Conservation (phyloP, 768 basidiomycete genomes). For the Solioccasus polychromus region DNA sequence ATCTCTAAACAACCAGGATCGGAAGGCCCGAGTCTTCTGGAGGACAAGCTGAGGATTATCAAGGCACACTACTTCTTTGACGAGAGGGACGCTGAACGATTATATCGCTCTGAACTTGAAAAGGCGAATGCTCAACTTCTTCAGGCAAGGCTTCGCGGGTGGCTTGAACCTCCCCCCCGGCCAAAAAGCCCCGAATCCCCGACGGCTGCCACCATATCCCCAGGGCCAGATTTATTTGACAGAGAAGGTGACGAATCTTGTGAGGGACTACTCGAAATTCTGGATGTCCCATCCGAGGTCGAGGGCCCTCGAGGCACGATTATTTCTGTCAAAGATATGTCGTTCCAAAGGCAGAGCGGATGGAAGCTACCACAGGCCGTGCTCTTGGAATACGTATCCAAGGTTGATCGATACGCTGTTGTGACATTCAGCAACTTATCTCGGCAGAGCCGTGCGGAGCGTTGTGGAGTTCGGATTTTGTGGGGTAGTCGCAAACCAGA, state of each 20-base stretch:
- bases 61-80: slow-evolving; percentile 71
- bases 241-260: slow-evolving; percentile 46
- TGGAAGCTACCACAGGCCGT: slow-evolving; percentile 77
- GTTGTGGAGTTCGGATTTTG: slow-evolving; percentile 67
- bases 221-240: slow-evolving; percentile 41
- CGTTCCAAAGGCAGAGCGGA: slow-evolving; percentile 79
- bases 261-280: slow-evolving; percentile 68
- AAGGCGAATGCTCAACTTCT: slow-evolving; percentile 46
- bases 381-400: slow-evolving; percentile 65
- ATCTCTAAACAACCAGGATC: slow-evolving; percentile 23
- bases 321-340: slow-evolving; percentile 64
- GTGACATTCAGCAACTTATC: slow-evolving; percentile 67
- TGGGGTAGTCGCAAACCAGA: slow-evolving; percentile 63
- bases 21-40: slow-evolving; percentile 38
- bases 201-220: not conserved
- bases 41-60: slow-evolving; percentile 42
- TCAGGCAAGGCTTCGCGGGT: slow-evolving; percentile 40
- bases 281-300: slow-evolving; percentile 63
- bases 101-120: slow-evolving; percentile 52
- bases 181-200: slow-evolving; percentile 1
- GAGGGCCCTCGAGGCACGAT: slow-evolving; percentile 53
- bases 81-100: slow-evolving; percentile 57
- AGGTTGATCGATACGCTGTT: slow-evolving; percentile 71
- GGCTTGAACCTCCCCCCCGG: not conserved
- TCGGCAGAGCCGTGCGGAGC: slow-evolving; percentile 67